Conservation (phyloP, 2,329 filamentous ascomycete species). For the Ophiostoma sp. region DNA sequence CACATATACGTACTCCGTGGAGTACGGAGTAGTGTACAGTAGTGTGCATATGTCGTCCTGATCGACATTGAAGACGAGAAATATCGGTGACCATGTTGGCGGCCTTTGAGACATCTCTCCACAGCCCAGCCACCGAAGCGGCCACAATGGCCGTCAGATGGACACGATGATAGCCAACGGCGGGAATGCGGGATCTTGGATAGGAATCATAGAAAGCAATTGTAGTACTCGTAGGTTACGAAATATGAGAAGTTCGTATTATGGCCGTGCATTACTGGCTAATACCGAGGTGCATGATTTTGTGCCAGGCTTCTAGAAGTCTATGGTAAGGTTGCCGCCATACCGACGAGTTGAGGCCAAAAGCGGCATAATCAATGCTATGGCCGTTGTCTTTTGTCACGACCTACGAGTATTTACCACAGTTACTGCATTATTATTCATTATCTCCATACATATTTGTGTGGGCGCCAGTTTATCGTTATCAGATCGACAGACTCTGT, state of each 20-base stretch:
- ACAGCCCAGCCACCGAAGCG: not conserved
- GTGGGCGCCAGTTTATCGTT: not conserved
- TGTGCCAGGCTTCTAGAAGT: not conserved
- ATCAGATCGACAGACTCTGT: constrained; percentile 1
- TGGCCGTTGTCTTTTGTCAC: not conserved
- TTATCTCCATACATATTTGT: not conserved
- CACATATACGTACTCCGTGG: constrained; percentile 2
- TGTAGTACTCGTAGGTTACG: too few species aligned
- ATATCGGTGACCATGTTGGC: constrained; percentile 13
- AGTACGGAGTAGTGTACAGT: not conserved
- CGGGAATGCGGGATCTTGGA: too few species aligned
- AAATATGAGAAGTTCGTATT: not conserved
- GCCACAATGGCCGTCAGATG: too few species aligned
- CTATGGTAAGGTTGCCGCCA: not conserved
- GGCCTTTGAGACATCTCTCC: not conserved
- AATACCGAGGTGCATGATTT: not conserved
- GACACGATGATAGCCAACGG: too few species aligned
- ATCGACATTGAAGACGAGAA: not conserved
- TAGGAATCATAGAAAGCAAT: too few species aligned
- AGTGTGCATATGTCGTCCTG: constrained; percentile 3
- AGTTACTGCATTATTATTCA: not conserved
- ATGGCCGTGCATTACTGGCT: not conserved
- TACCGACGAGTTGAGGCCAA: not conserved
- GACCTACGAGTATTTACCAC: not conserved
- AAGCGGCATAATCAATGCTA: not conserved